Evolutionary conservation across 2,329 filamentous ascomycete species (phyloP), one percentile per base, ranked within the genome.

Genomic region (Pseudohalonectria lignicola): DNA sequence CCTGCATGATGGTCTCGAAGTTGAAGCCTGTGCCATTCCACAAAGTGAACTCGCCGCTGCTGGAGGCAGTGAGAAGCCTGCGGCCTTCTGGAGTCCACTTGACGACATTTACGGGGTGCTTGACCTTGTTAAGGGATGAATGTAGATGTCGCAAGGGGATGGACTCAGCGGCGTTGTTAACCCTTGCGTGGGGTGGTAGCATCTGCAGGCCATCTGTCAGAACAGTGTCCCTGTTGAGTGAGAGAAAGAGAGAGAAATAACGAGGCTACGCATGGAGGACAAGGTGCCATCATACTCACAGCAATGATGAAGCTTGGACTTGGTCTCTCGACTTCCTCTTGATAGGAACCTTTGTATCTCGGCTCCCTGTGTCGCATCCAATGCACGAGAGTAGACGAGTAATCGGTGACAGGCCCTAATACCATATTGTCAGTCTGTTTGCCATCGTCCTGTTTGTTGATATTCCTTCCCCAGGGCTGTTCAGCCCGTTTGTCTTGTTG

Each of bases 11-110:
- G 4, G 92, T 96, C 64, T 98, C 92, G 51, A 98, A 98, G 60
- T 98, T 96, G 73, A 98, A 98, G 18, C 87, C 90, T 31, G 90
- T 96, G 45, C 92, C 92, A 57, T 98, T 98, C 92, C 92, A 98
- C 4, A 98, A 63, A 29, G 93, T 98, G 53, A 98, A 98, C 57
- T 98, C 92, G 53, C 92, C 92, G 56, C 90, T 96, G 48, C 87
- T 94, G 0, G 88, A 94, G 17, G 87, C 92, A 0, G 92, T 96
- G 55, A 98, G 71, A 40, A 98, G 66, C 48, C 92, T 74, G 43
- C 92, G 80, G 20, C 92, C 92, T 60, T 98, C 92, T 6, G 92
- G 92, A 13, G 93, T 98, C 92, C 92, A 98, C 57, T 86, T 77
- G 30, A 98, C 90, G 8, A 96, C 86, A 46, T 95, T 96, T 53